Conservation (phyloP, 164 flowering plant species). For the Macadamia integrifolia region DNA sequence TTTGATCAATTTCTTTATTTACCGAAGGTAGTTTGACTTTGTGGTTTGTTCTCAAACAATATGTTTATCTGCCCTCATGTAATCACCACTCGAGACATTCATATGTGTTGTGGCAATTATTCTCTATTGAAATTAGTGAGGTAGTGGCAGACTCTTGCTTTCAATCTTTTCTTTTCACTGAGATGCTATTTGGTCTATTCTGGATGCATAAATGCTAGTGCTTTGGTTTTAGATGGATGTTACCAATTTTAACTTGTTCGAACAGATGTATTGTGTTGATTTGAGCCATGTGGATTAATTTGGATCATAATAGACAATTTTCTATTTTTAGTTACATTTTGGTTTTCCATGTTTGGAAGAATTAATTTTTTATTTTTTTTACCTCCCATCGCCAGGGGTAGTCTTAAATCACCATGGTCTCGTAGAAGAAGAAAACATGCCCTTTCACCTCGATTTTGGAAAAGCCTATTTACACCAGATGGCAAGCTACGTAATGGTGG, state of each 20-base stretch:
- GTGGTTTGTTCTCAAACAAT: no score
- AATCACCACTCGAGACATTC: no score
- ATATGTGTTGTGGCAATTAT: no score
- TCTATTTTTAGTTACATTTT: not conserved
- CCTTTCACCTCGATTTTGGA: constrained; percentile 77
- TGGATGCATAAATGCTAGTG: not conserved
- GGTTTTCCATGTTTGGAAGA: not conserved
- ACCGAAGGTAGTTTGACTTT: no score
- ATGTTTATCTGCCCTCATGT: no score
- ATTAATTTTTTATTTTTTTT: not conserved
- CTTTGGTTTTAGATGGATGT: not conserved
- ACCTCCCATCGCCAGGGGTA: constrained; percentile 39
- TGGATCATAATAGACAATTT: not conserved
- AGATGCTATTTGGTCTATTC: no score
- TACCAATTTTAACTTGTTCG: not conserved
- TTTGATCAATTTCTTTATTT: no score
- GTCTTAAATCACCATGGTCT: constrained; percentile 95
- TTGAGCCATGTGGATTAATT: not conserved
- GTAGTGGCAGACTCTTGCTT: no score
- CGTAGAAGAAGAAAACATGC: constrained; percentile 77
- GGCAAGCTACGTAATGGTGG: constrained; percentile 84
- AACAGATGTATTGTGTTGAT: not conserved
- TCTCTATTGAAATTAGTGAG: no score
- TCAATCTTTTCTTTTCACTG: no score
- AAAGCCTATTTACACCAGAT: constrained; percentile 58